Evolutionary conservation across 2,329 filamentous ascomycete species (phyloP).

Genomic region (Triangularia verruculosa): DNA sequence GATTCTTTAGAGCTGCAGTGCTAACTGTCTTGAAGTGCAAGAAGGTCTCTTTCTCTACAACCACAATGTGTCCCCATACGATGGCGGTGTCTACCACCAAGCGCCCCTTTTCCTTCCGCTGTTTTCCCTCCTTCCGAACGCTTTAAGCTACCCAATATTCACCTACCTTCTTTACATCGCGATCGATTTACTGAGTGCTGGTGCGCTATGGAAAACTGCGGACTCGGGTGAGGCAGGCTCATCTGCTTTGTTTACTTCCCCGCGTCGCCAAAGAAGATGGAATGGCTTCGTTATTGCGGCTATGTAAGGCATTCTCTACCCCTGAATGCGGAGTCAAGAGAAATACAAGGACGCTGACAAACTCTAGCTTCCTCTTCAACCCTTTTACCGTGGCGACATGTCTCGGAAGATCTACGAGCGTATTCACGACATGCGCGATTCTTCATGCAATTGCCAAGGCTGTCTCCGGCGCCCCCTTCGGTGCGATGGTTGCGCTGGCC

Average conservation of each 20-base stretch:
- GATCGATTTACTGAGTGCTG: conserved; percentile 78
- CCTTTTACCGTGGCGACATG: conserved; percentile 91
- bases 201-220: conserved; percentile 75
- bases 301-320: conserved; percentile 40
- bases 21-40: conserved; percentile 62
- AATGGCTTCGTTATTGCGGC: conserved; percentile 73
- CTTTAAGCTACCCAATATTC: conserved; percentile 63
- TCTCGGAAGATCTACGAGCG: conserved; percentile 80
- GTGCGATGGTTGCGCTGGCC: conserved; percentile 78
- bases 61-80: conserved; percentile 94
- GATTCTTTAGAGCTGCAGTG: neutral
- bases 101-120: conserved; percentile 87
- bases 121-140: conserved; percentile 81
- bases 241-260: conserved; percentile 75
- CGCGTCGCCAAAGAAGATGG: conserved; percentile 72
- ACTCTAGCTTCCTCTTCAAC: conserved; percentile 72
- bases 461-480: conserved; percentile 67
- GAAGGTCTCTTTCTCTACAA: conserved; percentile 95
- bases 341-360: neutral
- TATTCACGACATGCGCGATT: conserved; percentile 86
- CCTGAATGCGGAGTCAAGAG: neutral
- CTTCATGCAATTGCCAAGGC: conserved; percentile 81
- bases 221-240: conserved; percentile 73
- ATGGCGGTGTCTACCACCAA: conserved; percentile 81
- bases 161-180: conserved; percentile 77